Conservation (phyloP, 768 basidiomycete genomes). For the Suillus bovinus region DNA sequence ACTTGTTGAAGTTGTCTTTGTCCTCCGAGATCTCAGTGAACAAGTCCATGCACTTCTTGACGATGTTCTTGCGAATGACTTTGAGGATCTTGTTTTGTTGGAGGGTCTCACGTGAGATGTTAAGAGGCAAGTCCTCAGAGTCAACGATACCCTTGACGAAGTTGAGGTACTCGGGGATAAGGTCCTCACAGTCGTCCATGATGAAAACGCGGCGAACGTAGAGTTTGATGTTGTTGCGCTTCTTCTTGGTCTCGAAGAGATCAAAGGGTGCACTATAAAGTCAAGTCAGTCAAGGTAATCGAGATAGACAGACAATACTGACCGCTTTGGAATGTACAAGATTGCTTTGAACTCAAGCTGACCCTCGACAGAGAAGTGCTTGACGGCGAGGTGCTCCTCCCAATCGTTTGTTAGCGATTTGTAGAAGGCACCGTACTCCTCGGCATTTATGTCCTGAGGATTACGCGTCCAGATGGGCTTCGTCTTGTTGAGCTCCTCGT, state of each 20-base stretch:
- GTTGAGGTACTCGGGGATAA: constrained; percentile 99
- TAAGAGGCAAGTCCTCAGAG: constrained; percentile 98
- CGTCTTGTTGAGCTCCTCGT: constrained; percentile 99
- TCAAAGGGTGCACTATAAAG: constrained; percentile 88
- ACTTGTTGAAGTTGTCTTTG: constrained; percentile 97
- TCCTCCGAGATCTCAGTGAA: constrained; percentile 97
- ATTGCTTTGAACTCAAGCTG: constrained; percentile 99
- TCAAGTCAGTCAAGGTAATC: constrained; percentile 10
- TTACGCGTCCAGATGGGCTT: constrained; percentile 99
- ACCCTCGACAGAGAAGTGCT: constrained; percentile 99
- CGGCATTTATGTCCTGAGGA: constrained; percentile 87
- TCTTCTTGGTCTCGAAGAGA: constrained; percentile 99
- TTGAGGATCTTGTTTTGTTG: constrained; percentile 99
- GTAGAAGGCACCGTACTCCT: constrained; percentile 97
- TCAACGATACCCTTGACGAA: constrained; percentile 99
- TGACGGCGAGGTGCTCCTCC: constrained; percentile 99
- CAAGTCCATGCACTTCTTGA: constrained; percentile 96
- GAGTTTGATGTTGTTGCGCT: constrained; percentile 99
- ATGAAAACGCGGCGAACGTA: constrained; percentile 99
- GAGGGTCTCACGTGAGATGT: constrained; percentile 99
- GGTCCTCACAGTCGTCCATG: constrained; percentile 99
- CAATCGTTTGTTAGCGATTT: constrained; percentile 99
- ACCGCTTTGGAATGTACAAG: constrained; percentile 96
- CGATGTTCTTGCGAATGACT: constrained; percentile 98
- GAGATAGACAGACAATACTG: constrained; percentile 23